These are phyloP conservation scores for Wickerhamiella kurtzmanii DNA, from an alignment of 805 yeast genomes.

Conservation along the genomic window DNA sequence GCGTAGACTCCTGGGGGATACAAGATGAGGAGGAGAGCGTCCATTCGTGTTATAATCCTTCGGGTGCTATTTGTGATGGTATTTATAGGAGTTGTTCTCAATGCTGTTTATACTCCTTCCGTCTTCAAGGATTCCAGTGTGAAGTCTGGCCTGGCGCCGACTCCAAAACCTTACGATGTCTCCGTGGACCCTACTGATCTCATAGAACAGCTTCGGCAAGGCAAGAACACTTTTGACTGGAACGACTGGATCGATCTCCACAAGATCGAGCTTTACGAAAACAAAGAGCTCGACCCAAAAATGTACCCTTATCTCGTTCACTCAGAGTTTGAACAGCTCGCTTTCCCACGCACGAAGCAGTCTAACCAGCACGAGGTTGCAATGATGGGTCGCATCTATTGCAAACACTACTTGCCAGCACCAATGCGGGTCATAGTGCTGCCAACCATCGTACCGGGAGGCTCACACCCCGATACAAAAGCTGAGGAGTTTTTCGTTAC, in stretches of 20 bases:
- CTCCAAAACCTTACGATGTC: slow-evolving; percentile 1
- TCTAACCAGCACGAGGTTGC: slow-evolving; percentile 13
- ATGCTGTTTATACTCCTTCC: background rate
- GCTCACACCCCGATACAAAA: too few species aligned
- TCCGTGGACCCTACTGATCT: slow-evolving; percentile 6
- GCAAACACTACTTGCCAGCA: slow-evolving; percentile 8
- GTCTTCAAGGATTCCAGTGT: background rate
- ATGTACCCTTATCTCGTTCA: slow-evolving; percentile 9
- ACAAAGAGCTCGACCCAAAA: slow-evolving; percentile 7
- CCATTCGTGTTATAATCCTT: background rate
- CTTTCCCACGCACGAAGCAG: slow-evolving; percentile 4
- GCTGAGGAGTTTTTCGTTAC: slow-evolving; percentile 6
- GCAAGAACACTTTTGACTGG: slow-evolving; percentile 18
- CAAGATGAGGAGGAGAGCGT: background rate
- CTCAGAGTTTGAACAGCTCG: slow-evolving; percentile 1
- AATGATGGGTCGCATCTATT: slow-evolving; percentile 15
- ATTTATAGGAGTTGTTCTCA: background rate
- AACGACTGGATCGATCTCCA: slow-evolving; percentile 22
- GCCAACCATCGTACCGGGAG: too few species aligned
- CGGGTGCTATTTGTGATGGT: background rate
- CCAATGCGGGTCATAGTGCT: slow-evolving; percentile 13
- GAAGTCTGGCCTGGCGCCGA: too few species aligned
- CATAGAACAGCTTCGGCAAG: slow-evolving; percentile 4
- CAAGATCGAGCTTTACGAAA: slow-evolving; percentile 8
- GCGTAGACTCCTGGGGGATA: too few species aligned